Conservation (phyloP, 1,139 yeast genomes). For the Protomyces inundatus region DNA sequence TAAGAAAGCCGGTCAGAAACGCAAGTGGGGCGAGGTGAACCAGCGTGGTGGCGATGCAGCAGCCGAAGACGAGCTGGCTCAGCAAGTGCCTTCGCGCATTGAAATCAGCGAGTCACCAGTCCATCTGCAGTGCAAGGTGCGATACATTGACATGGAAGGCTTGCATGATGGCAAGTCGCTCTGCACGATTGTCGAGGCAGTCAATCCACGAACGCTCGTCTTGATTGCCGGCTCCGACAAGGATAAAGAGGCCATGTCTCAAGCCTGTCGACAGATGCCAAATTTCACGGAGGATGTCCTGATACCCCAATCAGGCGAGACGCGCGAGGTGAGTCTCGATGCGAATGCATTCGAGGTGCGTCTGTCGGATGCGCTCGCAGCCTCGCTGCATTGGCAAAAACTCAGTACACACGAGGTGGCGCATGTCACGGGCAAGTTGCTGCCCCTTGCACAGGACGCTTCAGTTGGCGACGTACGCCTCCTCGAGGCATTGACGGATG, state of each 20-base stretch:
- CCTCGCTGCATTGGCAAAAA: slow-evolving; percentile 71
- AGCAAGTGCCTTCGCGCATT: slow-evolving; percentile 31
- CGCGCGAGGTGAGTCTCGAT: slow-evolving; percentile 35
- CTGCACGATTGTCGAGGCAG: slow-evolving; percentile 67
- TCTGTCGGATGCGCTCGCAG: slow-evolving; percentile 62
- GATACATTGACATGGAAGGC: slow-evolving; percentile 79
- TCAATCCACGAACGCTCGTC: slow-evolving; percentile 73
- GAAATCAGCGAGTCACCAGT: slow-evolving; percentile 27
- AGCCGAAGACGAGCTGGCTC: slow-evolving; percentile 12
- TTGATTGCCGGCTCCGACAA: slow-evolving; percentile 37
- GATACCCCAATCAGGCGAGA: slow-evolving; percentile 30
- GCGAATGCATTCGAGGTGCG: slow-evolving; percentile 58
- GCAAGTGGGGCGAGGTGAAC: slow-evolving; percentile 28
- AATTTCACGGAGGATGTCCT: slow-evolving; percentile 31
- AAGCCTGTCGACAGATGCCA: slow-evolving; percentile 27
- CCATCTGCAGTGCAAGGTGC: slow-evolving; percentile 56
- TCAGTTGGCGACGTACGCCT: slow-evolving; percentile 28
- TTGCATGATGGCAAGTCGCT: slow-evolving; percentile 79
- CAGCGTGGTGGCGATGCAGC: slow-evolving; percentile 4
- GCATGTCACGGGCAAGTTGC: slow-evolving; percentile 58
- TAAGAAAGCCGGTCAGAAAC: slow-evolving; percentile 24
- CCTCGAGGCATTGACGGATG: slow-evolving; percentile 36
- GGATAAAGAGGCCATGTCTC: slow-evolving; percentile 30
- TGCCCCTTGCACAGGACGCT: slow-evolving; percentile 29
- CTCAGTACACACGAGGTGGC: slow-evolving; percentile 79